Evolutionary conservation across 805 yeast genomes (phyloP), one percentile per base, ranked within the genome.

Genomic region (Candida sonorensis): DNA sequence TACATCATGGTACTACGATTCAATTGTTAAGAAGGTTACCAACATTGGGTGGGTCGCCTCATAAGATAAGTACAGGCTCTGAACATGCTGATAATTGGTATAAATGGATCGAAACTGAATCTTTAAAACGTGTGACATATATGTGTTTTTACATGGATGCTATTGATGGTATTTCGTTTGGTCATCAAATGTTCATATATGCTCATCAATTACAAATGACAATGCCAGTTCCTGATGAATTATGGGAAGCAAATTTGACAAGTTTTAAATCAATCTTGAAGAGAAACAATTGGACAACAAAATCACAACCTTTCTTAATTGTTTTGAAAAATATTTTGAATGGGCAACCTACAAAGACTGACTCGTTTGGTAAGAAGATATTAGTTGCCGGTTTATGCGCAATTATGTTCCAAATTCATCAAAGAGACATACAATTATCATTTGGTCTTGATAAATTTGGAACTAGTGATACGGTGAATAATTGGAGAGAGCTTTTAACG

Each of bases 1-100:
- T 86, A 14, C 94, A 86, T 51, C 95, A 85, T 53, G 95, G 92
- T 4, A 81, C 94, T 0, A 77, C 88, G 0, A 77, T 84, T 25
- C 95, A 85, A 54, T 58, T 85, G 26, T 58, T 85, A 30, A 61
- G 94, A 43, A 64, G 95, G 44, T 75, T 85, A 0, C 85, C 94
- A 1, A 71, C 81, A 1, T 55, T 85, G 21, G 87, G 87, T 10
- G 87, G 87, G 0, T 74, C 80, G 35, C 83, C 86, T 0, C 57
- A 52, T 52, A 27, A 58, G 45, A 17, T 45, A 12, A 41, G 35
- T 16, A 28, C 44, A 42, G 25, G 26, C 4, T 34, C 33, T 14
- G 54, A 48, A 15, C 46, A 46, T 17, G 48, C 43, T 19, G 51
- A 46, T 22, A 33, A 58, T 45, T 69, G 75, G 72, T 46, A 67